Conservation (phyloP, 768 basidiomycete genomes). For the Exsudoporus frostii region DNA sequence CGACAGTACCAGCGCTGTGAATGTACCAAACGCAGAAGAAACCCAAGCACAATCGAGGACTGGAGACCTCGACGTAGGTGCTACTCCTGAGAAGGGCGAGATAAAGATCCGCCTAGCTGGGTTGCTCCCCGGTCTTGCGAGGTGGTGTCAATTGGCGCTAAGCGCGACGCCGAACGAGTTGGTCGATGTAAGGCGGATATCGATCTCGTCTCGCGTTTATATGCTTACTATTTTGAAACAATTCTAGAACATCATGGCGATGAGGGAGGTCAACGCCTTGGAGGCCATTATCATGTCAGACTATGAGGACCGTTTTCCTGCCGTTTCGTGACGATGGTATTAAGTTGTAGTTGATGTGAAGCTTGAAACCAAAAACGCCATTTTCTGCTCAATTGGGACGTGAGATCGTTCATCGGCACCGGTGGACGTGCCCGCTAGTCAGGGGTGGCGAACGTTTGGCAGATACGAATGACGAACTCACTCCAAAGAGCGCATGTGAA, state of each 20-base stretch:
- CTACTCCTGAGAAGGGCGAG: conserved; percentile 29
- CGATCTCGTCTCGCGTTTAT: background rate
- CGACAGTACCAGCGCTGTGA: conserved; percentile 19
- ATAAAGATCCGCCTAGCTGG: conserved; percentile 69
- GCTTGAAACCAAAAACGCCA: background rate
- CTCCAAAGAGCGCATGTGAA: no score
- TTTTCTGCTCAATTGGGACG: background rate
- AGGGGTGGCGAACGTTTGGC: no score
- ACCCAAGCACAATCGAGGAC: conserved; percentile 7
- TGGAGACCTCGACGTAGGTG: conserved; percentile 18
- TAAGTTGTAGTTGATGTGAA: background rate
- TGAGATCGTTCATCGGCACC: no score
- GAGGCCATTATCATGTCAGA: conserved; percentile 71
- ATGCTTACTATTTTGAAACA: conserved; percentile 1
- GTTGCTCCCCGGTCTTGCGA: conserved; percentile 73
- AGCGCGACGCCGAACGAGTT: conserved; percentile 74
- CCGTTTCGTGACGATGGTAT: conserved; percentile 9
- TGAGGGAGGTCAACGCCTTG: conserved; percentile 63
- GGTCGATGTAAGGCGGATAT: conserved; percentile 62
- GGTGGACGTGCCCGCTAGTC: no score
- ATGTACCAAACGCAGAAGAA: conserved; percentile 4
- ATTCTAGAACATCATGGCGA: conserved; percentile 53
- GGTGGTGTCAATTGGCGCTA: conserved; percentile 72
- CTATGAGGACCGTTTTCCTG: conserved; percentile 52
- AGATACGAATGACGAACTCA: no score